Evolutionary conservation across 805 yeast species (phyloP).

Genomic region (Starmerella sirachaensis): DNA sequence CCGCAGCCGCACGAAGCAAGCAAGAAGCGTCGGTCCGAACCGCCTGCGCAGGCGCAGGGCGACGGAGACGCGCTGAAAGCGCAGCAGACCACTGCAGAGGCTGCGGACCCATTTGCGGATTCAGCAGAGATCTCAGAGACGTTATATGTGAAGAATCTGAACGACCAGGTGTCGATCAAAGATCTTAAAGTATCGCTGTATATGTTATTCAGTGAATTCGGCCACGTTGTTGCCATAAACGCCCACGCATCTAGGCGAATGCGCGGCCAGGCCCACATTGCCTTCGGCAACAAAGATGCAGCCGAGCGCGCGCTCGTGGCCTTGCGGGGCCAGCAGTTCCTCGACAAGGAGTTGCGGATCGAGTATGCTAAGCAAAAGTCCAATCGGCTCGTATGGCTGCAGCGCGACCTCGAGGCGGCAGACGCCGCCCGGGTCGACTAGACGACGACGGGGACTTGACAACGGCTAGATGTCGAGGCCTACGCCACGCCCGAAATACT

Average conservation of each 20-base stretch:
- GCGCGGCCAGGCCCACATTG: conserved; percentile 37
- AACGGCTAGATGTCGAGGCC: conserved; percentile 21
- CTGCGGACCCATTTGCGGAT: no score
- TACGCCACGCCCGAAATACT: conserved; percentile 25
- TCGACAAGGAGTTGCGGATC: conserved; percentile 29
- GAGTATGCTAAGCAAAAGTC: conserved; percentile 26
- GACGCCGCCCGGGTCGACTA: conserved; percentile 1
- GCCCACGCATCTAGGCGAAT: conserved; percentile 29
- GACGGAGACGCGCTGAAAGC: no score
- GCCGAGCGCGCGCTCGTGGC: conserved; percentile 28
- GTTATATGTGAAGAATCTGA: conserved; percentile 31
- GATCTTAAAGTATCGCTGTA: conserved; percentile 29
- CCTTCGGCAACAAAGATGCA: conserved; percentile 23
- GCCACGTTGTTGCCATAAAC: conserved; percentile 29
- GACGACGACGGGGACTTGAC: neutral
- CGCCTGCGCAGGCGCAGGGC: no score
- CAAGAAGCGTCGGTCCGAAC: no score
- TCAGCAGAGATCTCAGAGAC: conserved; percentile 23
- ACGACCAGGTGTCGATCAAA: conserved; percentile 28
- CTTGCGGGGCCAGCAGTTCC: conserved; percentile 25
- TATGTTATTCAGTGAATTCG: conserved; percentile 31
- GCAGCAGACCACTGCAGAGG: no score
- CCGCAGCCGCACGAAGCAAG: neutral
- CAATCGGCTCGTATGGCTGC: conserved; percentile 10
- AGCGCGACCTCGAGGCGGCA: neutral